Base-by-base conservation (phyloP, 495 filamentous ascomycete genomes). In the Recurvomyces mirabilis region DNA sequence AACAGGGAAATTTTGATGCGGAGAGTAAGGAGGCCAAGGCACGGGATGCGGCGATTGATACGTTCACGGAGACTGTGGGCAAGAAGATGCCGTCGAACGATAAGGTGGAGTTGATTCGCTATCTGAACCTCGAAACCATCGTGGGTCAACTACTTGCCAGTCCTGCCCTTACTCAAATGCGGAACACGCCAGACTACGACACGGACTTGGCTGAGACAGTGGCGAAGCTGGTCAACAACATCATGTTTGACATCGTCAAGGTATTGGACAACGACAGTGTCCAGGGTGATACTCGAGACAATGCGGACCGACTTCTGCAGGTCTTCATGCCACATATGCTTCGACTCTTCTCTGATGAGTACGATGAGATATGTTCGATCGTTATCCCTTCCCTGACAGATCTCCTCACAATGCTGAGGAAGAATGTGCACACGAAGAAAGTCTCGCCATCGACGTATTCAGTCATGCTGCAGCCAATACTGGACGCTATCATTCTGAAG, bases 71-170 rank as follows among this genome's bases (percentile, higher is more conserved):
- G 64, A 93, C 94, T 47, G 81, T 94, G 36, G 82, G 78, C 56
- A 99, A 99, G 71, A 96, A 95, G 68, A 99, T 99, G 91, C 84
- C 83, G 56, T 68, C 86, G 1, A 67, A 71, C 24, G 87, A 96
- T 65, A 99, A 99, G 69, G 76, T 89, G 25, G 81, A 93, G 48
- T 79, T 99, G 75, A 93, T 99, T 47, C 65, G 75, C 17, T 89
- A 93, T 63, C 71, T 99, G 49, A 91, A 89, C 56, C 72, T 96
- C 23, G 75, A 75, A 31, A 75, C 78, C 29, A 86, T 95, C 54
- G 72, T 95, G 26, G 72, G 76, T 4, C 81, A 91, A 58, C 75
- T 96, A 9, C 74, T 89, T 41, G 74, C 74, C 38, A 93, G 83
- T 55, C 81, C 84, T 11, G 76, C 84, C 1, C 66, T 98, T 22